phyloP scores from a whole-genome alignment of 805 yeast genomes.

The Yamadazyma sp. region DNA sequence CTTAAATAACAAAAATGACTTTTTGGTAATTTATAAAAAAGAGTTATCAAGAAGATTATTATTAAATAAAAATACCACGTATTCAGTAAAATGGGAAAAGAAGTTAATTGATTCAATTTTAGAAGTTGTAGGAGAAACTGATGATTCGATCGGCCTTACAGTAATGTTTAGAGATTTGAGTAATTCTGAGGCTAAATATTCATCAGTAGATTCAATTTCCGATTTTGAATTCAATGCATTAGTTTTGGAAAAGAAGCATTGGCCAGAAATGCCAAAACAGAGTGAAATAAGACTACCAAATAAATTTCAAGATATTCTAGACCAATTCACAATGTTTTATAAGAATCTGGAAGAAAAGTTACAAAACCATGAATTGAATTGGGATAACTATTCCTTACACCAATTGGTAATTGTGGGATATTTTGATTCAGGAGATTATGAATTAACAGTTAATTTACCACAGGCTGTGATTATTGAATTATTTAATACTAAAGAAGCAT shows the following conservation, averaged over 20 bases:
- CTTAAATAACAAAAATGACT: conserved; percentile 31
- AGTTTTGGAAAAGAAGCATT: conserved; percentile 31
- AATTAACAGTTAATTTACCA: conserved; percentile 37
- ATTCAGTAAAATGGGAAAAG: conserved; percentile 20
- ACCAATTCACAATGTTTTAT: conserved; percentile 20
- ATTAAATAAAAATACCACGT: conserved; percentile 16
- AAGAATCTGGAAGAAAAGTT: conserved; percentile 17
- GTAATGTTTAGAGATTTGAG: conserved; percentile 35
- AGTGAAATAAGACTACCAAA: conserved; percentile 23
- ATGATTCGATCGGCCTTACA: conserved; percentile 21
- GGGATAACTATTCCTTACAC: conserved; percentile 42
- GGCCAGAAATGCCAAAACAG: conserved; percentile 39
- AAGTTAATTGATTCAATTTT: conserved; percentile 22
- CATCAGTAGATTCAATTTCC: conserved; percentile 2
- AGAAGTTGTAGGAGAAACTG: conserved; percentile 29
- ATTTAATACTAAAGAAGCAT: conserved; percentile 28
- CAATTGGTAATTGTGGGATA: conserved; percentile 31
- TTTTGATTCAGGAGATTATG: conserved; percentile 30
- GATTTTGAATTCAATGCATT: conserved; percentile 27
- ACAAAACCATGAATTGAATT: conserved; percentile 30
- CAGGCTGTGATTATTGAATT: conserved; percentile 41
- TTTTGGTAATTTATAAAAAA: conserved; percentile 26
- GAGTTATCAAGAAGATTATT: conserved; percentile 38
- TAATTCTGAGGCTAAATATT: conserved; percentile 17
- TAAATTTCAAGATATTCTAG: conserved; percentile 16